Percentiles rank a stretch among this genome's conserved stretches.
Conservation (phyloP, 257 asterid species). For the Fraxinus cuspidata region DNA sequence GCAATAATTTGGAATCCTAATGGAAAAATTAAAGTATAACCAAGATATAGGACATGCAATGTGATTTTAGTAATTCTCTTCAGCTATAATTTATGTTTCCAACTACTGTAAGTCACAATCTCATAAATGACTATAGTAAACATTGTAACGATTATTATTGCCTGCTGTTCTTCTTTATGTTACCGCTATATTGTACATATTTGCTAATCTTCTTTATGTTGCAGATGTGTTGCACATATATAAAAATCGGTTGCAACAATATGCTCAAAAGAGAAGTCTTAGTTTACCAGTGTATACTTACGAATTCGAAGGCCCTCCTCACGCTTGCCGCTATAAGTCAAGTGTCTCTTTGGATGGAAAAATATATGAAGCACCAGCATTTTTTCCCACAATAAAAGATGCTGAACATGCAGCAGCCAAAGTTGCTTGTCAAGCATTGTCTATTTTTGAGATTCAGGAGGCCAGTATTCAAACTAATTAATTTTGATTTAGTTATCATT, state of each 20-base stretch:
- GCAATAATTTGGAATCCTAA: neutral
- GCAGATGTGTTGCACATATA: conserved; percentile 54
- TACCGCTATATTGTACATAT: conserved; percentile 47
- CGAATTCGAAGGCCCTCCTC: conserved; percentile 76
- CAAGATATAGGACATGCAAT: neutral
- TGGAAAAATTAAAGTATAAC: neutral
- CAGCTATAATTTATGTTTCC: neutral
- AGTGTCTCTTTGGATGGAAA: conserved; percentile 52
- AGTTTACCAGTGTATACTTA: conserved; percentile 54
- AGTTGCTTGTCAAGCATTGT: conserved; percentile 63
- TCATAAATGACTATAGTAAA: neutral
- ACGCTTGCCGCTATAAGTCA: conserved; percentile 60
- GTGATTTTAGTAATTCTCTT: neutral
- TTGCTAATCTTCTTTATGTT: conserved; percentile 15
- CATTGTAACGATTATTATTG: neutral
- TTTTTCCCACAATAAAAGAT: conserved; percentile 62
- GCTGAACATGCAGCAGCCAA: conserved; percentile 88
- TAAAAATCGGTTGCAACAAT: conserved; percentile 67
- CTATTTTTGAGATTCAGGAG: conserved; percentile 52
- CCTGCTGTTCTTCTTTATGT: conserved; percentile 1
- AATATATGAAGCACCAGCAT: conserved; percentile 48
- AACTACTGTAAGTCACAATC: neutral
- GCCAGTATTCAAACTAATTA: conserved; percentile 37
- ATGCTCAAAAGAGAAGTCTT: conserved; percentile 54
- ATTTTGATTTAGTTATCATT: conserved; percentile 16